phyloP scores from a whole-genome alignment of 2,329 filamentous ascomycete genomes.

The Fusarium humuli region DNA sequence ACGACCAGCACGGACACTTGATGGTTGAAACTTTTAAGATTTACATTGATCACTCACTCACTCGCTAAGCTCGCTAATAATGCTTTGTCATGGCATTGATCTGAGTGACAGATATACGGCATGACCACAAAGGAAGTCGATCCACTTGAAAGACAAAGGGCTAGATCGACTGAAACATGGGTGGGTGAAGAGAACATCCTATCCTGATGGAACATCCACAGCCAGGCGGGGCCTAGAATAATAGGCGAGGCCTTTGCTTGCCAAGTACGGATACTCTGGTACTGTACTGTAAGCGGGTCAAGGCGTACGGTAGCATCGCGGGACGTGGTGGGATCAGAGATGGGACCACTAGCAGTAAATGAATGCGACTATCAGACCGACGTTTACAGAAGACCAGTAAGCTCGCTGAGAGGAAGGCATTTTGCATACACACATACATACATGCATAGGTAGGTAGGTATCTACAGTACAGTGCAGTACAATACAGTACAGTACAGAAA shows the following conservation, averaged over 20 bases:
- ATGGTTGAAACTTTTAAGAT: neutral
- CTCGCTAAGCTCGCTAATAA: neutral
- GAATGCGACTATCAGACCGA: slow-evolving; percentile 26
- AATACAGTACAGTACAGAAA: neutral
- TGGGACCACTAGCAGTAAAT: slow-evolving; percentile 23
- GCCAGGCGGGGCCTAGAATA: neutral
- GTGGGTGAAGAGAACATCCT: neutral
- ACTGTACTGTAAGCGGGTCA: slow-evolving; percentile 13
- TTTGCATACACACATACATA: neutral
- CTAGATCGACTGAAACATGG: neutral
- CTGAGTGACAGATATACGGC: slow-evolving; percentile 2
- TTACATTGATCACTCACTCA: neutral
- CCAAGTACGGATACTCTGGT: slow-evolving; percentile 1
- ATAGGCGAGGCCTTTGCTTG: slow-evolving; percentile 11
- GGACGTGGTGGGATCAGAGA: slow-evolving; percentile 36
- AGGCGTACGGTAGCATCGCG: slow-evolving; percentile 26
- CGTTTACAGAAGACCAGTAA: slow-evolving; percentile 2
- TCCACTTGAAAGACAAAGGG: neutral
- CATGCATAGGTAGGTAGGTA: neutral
- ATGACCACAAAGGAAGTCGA: neutral
- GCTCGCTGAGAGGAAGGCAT: neutral
- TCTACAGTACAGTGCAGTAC: neutral
- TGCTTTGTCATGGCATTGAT: slow-evolving; percentile 5
- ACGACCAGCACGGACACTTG: neutral
- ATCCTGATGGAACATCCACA: slow-evolving; percentile 3